phyloP scores from a whole-genome alignment of 192 early-diverging fungal species.

The Rhizophagus clarus region DNA sequence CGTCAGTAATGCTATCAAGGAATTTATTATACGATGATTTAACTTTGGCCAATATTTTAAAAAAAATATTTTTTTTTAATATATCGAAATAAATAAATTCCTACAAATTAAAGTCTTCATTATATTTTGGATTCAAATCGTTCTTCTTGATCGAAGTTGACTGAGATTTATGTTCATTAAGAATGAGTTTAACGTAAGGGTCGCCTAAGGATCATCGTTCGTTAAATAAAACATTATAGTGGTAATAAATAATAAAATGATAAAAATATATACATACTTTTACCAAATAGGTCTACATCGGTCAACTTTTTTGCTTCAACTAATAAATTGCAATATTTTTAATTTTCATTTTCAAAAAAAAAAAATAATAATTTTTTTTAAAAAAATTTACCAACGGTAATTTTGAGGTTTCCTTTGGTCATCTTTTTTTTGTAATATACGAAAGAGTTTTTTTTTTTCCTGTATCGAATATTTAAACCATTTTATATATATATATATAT shows the following conservation, averaged over 20 bases:
- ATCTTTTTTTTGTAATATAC: neutral
- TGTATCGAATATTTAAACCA: neutral
- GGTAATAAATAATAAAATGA: neutral
- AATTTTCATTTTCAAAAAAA: no score
- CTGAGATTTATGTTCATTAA: constrained; percentile 36
- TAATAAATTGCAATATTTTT: neutral
- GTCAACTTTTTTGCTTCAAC: neutral
- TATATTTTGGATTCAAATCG: constrained; percentile 34
- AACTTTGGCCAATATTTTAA: neutral
- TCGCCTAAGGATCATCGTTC: neutral
- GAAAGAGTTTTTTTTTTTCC: neutral
- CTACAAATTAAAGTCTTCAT: constrained; percentile 40
- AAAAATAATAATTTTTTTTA: no score
- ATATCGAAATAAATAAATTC: neutral
- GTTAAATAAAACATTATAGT: constrained; percentile 12
- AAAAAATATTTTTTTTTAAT: neutral
- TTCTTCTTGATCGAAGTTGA: constrained; percentile 13
- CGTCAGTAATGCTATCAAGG: constrained; percentile 3
- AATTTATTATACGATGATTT: neutral
- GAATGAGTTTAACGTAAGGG: constrained; percentile 33
- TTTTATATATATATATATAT: no score
- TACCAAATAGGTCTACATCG: neutral
- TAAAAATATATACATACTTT: neutral
- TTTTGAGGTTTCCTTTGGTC: neutral
- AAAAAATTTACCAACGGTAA: neutral